Evolutionary conservation across 2,329 filamentous ascomycete species (phyloP).

Genomic region (Hawksworthiomyces lignivorus): DNA sequence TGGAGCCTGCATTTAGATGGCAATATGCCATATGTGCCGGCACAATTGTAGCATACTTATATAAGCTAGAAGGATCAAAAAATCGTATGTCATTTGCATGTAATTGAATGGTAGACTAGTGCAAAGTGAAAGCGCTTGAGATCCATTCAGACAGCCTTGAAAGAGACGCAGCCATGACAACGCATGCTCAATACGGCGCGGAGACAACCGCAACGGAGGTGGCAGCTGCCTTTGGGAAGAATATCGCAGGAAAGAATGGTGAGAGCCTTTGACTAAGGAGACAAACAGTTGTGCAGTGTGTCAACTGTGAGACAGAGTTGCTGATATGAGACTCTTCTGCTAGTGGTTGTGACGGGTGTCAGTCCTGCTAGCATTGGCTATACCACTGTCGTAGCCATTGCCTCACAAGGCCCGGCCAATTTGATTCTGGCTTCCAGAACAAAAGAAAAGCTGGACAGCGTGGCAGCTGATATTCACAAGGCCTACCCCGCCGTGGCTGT

Average conservation of each 20-base stretch:
- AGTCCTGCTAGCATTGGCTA: conserved; percentile 34
- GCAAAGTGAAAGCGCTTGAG: too few relatives aligned
- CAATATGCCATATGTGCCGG: too few relatives aligned
- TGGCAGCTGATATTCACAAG: conserved; percentile 28
- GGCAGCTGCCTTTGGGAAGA: conserved; percentile 10
- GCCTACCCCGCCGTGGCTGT: conserved; percentile 17
- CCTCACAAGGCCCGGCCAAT: conserved; percentile 32
- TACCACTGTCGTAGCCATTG: conserved; percentile 34
- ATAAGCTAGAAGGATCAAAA: too few relatives aligned
- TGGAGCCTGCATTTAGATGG: too few relatives aligned
- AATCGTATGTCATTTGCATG: too few relatives aligned
- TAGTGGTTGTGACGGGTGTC: conserved; percentile 28
- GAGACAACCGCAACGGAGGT: conserved; percentile 16
- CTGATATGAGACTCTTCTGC: too few relatives aligned
- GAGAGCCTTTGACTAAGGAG: neutral
- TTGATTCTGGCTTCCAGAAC: conserved; percentile 40
- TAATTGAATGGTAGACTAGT: too few relatives aligned
- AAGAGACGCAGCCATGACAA: conserved; percentile 13
- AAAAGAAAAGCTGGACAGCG: conserved; percentile 31
- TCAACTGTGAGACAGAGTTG: too few relatives aligned
- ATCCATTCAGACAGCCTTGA: too few relatives aligned
- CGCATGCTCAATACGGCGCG: conserved; percentile 11
- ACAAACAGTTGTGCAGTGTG: too few relatives aligned
- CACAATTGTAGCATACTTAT: too few relatives aligned
- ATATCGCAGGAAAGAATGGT: conserved; percentile 14